Evolutionary conservation across 1,284 basidiomycete genomes (phyloP).

Genomic region (Bjerkandera adusta): DNA sequence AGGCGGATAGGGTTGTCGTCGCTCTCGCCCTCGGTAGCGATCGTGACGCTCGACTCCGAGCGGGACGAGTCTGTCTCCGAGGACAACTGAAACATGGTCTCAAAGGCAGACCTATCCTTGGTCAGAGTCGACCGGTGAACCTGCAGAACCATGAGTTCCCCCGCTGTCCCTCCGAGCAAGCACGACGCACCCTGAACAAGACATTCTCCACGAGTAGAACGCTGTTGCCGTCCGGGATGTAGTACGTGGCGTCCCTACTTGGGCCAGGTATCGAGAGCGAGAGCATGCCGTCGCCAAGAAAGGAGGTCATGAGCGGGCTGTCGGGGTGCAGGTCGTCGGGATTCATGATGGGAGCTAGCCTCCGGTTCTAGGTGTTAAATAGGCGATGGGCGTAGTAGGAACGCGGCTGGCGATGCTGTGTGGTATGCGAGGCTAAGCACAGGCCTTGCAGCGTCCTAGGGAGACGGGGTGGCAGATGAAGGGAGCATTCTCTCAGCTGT

Average conservation of each 20-base stretch:
- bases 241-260: constrained; percentile 37
- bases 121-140: constrained; percentile 33
- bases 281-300: constrained; percentile 33
- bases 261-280: constrained; percentile 33
- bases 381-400: too few species aligned
- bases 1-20: constrained; percentile 36
- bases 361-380: too few species aligned
- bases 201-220: constrained; percentile 56
- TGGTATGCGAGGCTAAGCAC: too few species aligned
- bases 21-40: constrained; percentile 31
- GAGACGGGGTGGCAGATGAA: too few species aligned
- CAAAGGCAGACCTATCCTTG: constrained; percentile 35
- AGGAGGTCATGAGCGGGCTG: constrained; percentile 33
- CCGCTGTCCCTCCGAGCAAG: constrained; percentile 1
- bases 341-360: constrained; percentile 22
- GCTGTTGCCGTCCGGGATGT: constrained; percentile 60
- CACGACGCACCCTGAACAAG: constrained; percentile 57
- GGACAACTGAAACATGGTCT: constrained; percentile 36
- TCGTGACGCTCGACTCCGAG: constrained; percentile 30
- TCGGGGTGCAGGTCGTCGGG: constrained; percentile 28
- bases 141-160: constrained; percentile 15
- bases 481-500: too few species aligned
- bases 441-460: too few species aligned
- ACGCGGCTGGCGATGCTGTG: too few species aligned
- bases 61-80: constrained; percentile 31